Conservation (phyloP, 2,329 filamentous ascomycete species). For the Aspergillus pseudotamarii region DNA sequence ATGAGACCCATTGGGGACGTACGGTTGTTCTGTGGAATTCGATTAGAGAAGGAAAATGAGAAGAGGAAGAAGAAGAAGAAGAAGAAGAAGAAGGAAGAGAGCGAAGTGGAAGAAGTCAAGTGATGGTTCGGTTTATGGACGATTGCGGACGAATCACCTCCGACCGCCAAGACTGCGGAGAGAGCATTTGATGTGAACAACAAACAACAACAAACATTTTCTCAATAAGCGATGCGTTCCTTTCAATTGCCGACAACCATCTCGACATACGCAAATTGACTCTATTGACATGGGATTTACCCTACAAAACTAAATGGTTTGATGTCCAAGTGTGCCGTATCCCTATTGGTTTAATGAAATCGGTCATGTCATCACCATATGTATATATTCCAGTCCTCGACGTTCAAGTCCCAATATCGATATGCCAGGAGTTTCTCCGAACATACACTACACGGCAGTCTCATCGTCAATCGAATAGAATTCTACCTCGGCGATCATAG, state of each 20-base stretch:
- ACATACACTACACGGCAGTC: not conserved
- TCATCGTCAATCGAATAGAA: not conserved
- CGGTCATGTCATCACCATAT: no score
- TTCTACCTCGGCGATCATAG: not conserved
- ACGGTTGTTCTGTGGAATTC: not conserved
- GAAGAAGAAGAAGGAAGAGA: conserved; percentile 3
- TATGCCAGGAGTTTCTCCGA: no score
- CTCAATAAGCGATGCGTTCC: not conserved
- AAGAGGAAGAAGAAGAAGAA: no score
- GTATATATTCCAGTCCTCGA: no score
- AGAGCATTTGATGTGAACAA: not conserved
- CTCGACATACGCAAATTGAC: no score
- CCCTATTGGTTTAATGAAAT: no score
- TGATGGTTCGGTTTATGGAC: not conserved
- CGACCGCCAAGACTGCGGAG: conserved; percentile 1
- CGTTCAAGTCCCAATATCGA: no score
- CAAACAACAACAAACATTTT: no score
- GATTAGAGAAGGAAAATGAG: not conserved
- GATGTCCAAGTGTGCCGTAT: not conserved
- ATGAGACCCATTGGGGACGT: conserved; percentile 56
- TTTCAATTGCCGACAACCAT: not conserved
- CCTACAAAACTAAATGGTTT: not conserved
- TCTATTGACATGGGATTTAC: not conserved
- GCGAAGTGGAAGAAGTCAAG: not conserved
- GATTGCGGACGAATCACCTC: conserved; percentile 2